Evolutionary conservation across 352 stramenopile genomes (phyloP).

Genomic region (Achlya hypogyna): DNA sequence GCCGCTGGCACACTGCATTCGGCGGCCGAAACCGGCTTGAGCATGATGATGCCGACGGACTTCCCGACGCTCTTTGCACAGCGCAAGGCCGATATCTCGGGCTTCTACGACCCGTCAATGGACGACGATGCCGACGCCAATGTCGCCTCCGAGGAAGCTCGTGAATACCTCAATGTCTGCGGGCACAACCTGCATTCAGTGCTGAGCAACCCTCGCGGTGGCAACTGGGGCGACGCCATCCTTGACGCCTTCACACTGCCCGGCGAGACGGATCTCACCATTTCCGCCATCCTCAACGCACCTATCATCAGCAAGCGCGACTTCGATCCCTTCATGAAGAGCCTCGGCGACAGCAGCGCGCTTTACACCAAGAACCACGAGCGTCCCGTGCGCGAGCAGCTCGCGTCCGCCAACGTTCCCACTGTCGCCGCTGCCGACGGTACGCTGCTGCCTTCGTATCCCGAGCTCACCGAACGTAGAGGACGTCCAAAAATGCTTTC

Average conservation of each 20-base stretch:
- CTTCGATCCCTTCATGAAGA: conserved; percentile 70
- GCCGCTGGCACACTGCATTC: background rate
- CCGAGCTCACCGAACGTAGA: conserved; percentile 28
- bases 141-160: conserved; percentile 44
- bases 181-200: conserved; percentile 83
- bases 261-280: conserved; percentile 46
- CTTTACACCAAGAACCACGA: conserved; percentile 70
- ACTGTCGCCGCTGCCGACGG: conserved; percentile 68
- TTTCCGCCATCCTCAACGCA: conserved; percentile 47
- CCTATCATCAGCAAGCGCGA: conserved; percentile 50
- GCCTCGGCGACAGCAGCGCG: conserved; percentile 50
- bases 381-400: conserved; percentile 68
- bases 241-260: conserved; percentile 65
- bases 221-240: conserved; percentile 54
- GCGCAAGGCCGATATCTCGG: conserved; percentile 13
- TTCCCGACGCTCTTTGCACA: conserved; percentile 19
- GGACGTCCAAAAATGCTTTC: conserved; percentile 71
- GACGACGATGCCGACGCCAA: conserved; percentile 27
- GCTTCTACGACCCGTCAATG: conserved; percentile 12
- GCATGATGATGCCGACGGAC: conserved; percentile 16
- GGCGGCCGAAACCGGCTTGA: conserved; percentile 8
- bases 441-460: conserved; percentile 22
- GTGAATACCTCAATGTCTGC: conserved; percentile 49
- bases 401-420: conserved; percentile 74
- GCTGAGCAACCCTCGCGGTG: conserved; percentile 67